Evolutionary conservation across 345 rosid species (phyloP), one percentile per base, ranked within the genome.

Genomic region (Draba incana): DNA sequence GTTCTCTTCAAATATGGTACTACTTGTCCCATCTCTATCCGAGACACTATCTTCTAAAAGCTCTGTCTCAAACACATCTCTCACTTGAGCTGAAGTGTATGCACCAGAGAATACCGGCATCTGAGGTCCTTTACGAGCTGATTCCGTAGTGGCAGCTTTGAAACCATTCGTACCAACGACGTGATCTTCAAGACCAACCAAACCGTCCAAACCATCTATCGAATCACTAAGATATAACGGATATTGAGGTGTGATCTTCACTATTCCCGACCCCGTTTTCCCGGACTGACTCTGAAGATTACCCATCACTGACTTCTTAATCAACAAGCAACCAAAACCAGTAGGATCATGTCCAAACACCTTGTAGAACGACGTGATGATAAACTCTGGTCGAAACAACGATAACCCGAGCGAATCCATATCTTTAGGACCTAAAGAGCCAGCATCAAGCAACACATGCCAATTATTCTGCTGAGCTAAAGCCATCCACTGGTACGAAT

Each of bases 401-500:
- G 39, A 35, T 35, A 35, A 75, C 5, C 90, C 93, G 12, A 87
- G 84, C 0, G 90, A 85, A 73, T 85, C 93, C 93, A 87, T 85
- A 74, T 35, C 39, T 35, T 35, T 35, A 3, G 93, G 93, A 68
- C 90, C 93, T 56, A 87, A 64, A 8, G 93, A 78, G 10, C 93
- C 93, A 2, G 93, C 90, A 57, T 87, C 93, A 35, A 87, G 83
- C 81, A 87, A 69, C 23, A 85, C 90, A 71, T 87, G 39, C 39
- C 88, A 87, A 59, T 84, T 78, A 68, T 88, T 84, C 72, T 88
- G 93, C 58, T 88, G 93, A 33, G 93, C 93, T 62, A 85, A 79
- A 24, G 90, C 85, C 93, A 88, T 88, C 93, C 93, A 88, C 75
- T 88, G 90, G 77, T 85, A 88, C 57, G 93, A 88, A 72, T 85